Conservation (phyloP, 2,329 filamentous ascomycete species). For the Botrytis deweyae region DNA sequence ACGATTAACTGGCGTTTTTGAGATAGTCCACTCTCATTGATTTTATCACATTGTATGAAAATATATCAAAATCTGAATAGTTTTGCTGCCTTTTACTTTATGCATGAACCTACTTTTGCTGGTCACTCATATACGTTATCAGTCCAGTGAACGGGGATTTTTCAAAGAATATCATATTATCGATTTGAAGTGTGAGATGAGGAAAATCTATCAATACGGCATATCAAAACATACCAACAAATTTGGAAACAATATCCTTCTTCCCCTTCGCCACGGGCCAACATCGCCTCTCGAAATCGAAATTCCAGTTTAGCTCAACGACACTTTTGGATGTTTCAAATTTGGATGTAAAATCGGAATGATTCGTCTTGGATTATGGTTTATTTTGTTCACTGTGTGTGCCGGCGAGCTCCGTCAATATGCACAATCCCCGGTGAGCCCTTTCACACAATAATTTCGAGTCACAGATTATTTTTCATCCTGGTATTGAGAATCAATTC, state of each 20-base stretch:
- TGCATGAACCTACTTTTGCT: not conserved
- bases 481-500: not conserved
- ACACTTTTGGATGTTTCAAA: not conserved
- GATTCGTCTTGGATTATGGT: rapidly evolving
- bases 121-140: not conserved
- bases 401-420: not conserved
- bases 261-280: not conserved
- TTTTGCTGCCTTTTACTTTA: not conserved
- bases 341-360: not conserved
- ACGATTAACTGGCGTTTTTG: not conserved
- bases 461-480: not conserved
- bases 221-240: not conserved
- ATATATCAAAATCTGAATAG: not conserved
- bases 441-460: not conserved
- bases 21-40: conserved; percentile 21
- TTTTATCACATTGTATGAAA: conserved; percentile 20
- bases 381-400: not conserved
- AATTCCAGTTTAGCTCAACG: not conserved
- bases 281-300: not conserved
- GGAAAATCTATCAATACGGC: not conserved
- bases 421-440: not conserved
- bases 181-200: not conserved
- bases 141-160: not conserved
- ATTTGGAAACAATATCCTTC: not conserved
- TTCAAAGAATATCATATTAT: not conserved